Base-by-base conservation (phyloP, 2,329 filamentous ascomycete genomes). In the Paramyrothecium roridum region DNA sequence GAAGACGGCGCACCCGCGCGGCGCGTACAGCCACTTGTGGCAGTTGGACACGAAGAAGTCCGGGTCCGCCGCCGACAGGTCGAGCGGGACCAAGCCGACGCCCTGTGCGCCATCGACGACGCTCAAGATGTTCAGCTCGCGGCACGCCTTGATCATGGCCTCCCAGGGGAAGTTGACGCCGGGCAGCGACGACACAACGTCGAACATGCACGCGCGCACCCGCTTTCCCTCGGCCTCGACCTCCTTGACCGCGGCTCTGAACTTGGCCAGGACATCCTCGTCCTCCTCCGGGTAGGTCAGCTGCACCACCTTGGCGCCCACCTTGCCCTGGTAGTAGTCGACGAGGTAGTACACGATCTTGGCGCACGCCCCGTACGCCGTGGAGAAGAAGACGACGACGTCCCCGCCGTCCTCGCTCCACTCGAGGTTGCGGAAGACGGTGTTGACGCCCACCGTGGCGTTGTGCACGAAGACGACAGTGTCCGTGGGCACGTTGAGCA, bases 11-110 rank as follows among this genome's bases (percentile, higher is more conserved):
- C 89, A 92, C 17, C 87, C 88, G 33, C 93, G 85, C 1, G 93
- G 93, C 1, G 85, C 83, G 65, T 85, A 87, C 8, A 97, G 84
- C 93, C 93, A 98, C 76, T 96, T 96, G 76, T 96, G 90, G 63
- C 86, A 90, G 70, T 97, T 97, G 54, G 81, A 88, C 16, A 93
- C 82, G 66, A 96, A 90, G 74, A 96, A 97, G 70, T 97, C 93
- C 0, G 91, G 87, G 59, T 92, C 83, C 3, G 92, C 74, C 3
- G 73, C 70, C 0, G 67, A 60, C 16, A 97, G 73, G 69, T 96
- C 83, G 8, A 97, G 70, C 1, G 81, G 77, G 8, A 96, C 80
- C 71, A 95, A 88, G 2, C 93, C 93, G 22, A 96, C 75, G 1
- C 88, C 88, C 71, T 98, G 93, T 0, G 93, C 93, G 17, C 84